A percentile compares a stretch with the other conserved stretches of the same genome.
Conservation (phyloP, 1,284 basidiomycete genomes). For the Moesziomyces aphidis region DNA sequence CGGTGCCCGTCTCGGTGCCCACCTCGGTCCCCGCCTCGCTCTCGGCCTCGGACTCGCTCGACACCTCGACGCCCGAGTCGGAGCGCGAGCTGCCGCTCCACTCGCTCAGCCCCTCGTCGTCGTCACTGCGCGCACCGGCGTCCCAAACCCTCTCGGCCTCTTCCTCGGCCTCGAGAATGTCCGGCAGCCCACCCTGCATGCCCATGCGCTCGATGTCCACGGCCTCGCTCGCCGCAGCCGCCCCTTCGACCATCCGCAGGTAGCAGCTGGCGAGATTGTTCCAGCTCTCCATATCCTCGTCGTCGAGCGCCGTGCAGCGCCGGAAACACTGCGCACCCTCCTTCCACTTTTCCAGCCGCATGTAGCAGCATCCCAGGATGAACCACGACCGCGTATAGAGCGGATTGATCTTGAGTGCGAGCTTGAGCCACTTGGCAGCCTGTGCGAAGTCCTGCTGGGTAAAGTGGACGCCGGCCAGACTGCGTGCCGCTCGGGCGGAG, state of each 20-base stretch:
- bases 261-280: conserved; percentile 97
- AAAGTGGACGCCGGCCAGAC: conserved; percentile 86
- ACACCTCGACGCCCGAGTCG: conserved; percentile 48
- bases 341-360: conserved; percentile 79
- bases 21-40: conserved; percentile 42
- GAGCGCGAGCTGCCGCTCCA: conserved; percentile 48
- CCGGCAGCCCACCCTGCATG: conserved; percentile 29
- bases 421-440: conserved; percentile 75
- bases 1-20: conserved; percentile 42
- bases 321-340: conserved; percentile 85
- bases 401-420: conserved; percentile 88
- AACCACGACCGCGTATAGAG: conserved; percentile 91
- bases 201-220: conserved; percentile 43
- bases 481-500: conserved; percentile 89
- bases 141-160: conserved; percentile 48
- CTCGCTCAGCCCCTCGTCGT: conserved; percentile 25
- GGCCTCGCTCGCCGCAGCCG: conserved; percentile 18
- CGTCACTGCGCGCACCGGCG: conserved; percentile 4
- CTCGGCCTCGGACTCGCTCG: conserved; percentile 30
- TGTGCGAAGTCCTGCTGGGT: conserved; percentile 75
- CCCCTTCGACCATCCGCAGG: conserved; percentile 70
- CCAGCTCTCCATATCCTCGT: conserved; percentile 98
- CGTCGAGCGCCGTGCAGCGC: conserved; percentile 88
- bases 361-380: conserved; percentile 88
- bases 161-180: conserved; percentile 46